Conservation (phyloP, 2,329 filamentous ascomycete genomes). For the Paradendryphiella salina region DNA sequence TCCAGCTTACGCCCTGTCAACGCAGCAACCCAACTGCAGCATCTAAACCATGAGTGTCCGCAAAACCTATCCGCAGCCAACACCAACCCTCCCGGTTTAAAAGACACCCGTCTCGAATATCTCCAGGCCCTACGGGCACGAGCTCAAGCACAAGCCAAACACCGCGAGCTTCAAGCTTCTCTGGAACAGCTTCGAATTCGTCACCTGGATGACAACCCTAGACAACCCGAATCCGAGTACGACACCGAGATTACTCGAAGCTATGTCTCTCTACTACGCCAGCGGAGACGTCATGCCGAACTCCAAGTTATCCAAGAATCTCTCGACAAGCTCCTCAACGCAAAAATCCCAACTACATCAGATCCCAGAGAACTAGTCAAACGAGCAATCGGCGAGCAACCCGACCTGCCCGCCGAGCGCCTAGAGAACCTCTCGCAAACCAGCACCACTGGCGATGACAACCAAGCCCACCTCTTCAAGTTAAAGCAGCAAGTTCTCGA, state of each 20-base stretch:
- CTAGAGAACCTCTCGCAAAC: slow-evolving; percentile 30
- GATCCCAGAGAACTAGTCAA: slow-evolving; percentile 36
- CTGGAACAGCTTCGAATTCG: slow-evolving; percentile 37
- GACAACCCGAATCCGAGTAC: slow-evolving; percentile 38
- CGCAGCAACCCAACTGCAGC: slow-evolving; percentile 33
- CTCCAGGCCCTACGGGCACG: slow-evolving; percentile 52
- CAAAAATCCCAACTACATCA: slow-evolving; percentile 36
- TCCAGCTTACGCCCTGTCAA: slow-evolving; percentile 36
- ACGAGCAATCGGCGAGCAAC: slow-evolving; percentile 42
- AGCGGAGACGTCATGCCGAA: slow-evolving; percentile 52
- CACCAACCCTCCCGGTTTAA: slow-evolving; percentile 45
- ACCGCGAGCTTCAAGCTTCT: slow-evolving; percentile 38
- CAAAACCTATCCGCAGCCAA: slow-evolving; percentile 26
- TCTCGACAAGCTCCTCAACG: slow-evolving; percentile 45
- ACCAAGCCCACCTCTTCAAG: slow-evolving; percentile 37
- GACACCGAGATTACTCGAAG: slow-evolving; percentile 34
- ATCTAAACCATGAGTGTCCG: slow-evolving; percentile 41
- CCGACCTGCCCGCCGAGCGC: slow-evolving; percentile 42
- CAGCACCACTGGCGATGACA: slow-evolving; percentile 7
- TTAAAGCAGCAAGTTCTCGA: slow-evolving; percentile 48
- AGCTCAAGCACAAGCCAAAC: slow-evolving; percentile 47
- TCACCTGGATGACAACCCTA: slow-evolving; percentile 28
- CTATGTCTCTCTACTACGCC: slow-evolving; percentile 53
- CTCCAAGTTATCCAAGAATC: slow-evolving; percentile 54
- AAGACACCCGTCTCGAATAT: slow-evolving; percentile 51